Evolutionary conservation across 2,329 filamentous ascomycete species (phyloP).

Genomic region (Fusarium virguliforme): DNA sequence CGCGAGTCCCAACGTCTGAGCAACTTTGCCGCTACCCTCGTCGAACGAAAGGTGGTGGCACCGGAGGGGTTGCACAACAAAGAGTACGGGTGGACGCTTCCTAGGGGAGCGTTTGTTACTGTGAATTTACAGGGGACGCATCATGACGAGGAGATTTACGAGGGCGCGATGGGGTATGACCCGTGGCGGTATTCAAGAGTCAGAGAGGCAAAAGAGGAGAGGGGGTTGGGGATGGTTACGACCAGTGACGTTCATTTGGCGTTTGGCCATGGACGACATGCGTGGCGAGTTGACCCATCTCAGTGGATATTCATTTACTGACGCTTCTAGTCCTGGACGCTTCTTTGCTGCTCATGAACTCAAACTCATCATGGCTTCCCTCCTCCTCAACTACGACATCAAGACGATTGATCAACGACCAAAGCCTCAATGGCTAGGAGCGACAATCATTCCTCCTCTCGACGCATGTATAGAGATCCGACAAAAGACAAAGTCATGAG

Average conservation of each 20-base stretch:
- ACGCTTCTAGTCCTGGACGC: slow-evolving; percentile 62
- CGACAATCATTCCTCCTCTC: slow-evolving; percentile 56
- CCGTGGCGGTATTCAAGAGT: slow-evolving; percentile 65
- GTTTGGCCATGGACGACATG: slow-evolving; percentile 73
- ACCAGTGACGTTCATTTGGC: slow-evolving; percentile 67
- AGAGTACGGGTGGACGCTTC: slow-evolving; percentile 54
- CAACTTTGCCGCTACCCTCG: slow-evolving; percentile 63
- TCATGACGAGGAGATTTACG: slow-evolving; percentile 63
- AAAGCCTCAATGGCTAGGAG: slow-evolving; percentile 62
- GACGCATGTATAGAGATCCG: slow-evolving; percentile 51
- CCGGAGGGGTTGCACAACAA: slow-evolving; percentile 62
- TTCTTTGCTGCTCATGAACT: slow-evolving; percentile 72
- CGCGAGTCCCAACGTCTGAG: slow-evolving; percentile 68
- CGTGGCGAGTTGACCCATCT: slow-evolving; percentile 54
- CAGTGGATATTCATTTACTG: not conserved
- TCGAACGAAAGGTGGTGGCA: slow-evolving; percentile 63
- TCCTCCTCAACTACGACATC: slow-evolving; percentile 69
- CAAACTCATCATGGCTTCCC: slow-evolving; percentile 68
- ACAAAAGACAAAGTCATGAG: slow-evolving; percentile 18
- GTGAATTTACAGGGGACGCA: slow-evolving; percentile 64
- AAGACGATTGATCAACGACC: slow-evolving; percentile 60
- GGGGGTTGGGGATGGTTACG: slow-evolving; percentile 65
- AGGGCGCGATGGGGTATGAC: slow-evolving; percentile 62
- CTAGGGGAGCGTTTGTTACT: slow-evolving; percentile 61
- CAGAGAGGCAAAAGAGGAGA: slow-evolving; percentile 59